phyloP scores from a whole-genome alignment of 176 grass and related monocot species.

The Oryza coarctata region DNA sequence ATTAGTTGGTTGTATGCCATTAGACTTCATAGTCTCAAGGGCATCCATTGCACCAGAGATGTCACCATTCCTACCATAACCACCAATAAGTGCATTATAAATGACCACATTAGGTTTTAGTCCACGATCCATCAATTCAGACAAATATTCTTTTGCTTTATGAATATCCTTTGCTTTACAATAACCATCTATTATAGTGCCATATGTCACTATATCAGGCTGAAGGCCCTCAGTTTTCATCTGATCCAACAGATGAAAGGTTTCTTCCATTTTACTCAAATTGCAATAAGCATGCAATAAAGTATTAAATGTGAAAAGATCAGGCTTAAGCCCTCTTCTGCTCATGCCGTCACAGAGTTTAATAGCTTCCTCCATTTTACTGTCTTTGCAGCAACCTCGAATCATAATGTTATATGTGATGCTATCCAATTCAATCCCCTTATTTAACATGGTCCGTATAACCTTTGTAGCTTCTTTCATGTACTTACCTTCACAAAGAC shows the following conservation, averaged over 20 bases:
- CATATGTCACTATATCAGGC: constrained; percentile 75
- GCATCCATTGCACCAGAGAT: constrained; percentile 66
- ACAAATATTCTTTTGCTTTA: constrained; percentile 65
- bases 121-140: constrained; percentile 54
- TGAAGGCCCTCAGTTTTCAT: constrained; percentile 60
- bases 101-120: constrained; percentile 69
- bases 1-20: constrained; percentile 58
- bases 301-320: constrained; percentile 74
- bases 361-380: constrained; percentile 66
- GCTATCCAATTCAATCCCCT: constrained; percentile 56
- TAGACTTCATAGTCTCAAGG: constrained; percentile 71
- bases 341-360: constrained; percentile 72
- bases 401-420: constrained; percentile 94
- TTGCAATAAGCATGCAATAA: constrained; percentile 60
- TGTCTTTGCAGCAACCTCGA: constrained; percentile 63
- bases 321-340: constrained; percentile 73
- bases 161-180: constrained; percentile 80
- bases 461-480: constrained; percentile 59
- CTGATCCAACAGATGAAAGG: constrained; percentile 53
- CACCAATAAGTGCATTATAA: constrained; percentile 87
- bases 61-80: constrained; percentile 66
- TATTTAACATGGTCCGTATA: constrained; percentile 59
- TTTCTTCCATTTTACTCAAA: constrained; percentile 75
- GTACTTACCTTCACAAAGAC: constrained; percentile 58
- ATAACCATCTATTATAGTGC: constrained; percentile 75